Evolutionary conservation across 1,139 yeast genomes (phyloP).

Genomic region (Taiozyma sp.): DNA sequence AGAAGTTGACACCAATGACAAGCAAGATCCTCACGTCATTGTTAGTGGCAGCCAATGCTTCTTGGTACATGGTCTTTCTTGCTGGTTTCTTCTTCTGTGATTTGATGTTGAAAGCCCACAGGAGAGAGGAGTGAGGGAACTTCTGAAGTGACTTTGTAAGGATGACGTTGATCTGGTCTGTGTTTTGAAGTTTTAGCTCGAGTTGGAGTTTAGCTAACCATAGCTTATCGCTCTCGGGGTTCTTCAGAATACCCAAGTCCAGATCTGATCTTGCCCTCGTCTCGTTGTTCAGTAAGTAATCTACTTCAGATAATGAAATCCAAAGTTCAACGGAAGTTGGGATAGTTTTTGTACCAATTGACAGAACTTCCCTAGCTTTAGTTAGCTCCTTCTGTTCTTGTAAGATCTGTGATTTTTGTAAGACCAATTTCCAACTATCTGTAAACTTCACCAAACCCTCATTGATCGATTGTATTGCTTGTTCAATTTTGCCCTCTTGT

Average conservation of each 20-base stretch:
- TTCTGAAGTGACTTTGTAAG: conserved; percentile 56
- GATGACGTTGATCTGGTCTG: conserved; percentile 49
- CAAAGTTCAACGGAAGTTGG: conserved; percentile 47
- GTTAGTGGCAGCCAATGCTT: conserved; percentile 66
- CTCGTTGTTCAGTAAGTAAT: conserved; percentile 33
- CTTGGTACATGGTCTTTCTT: conserved; percentile 61
- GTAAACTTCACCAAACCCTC: conserved; percentile 47
- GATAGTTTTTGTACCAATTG: conserved; percentile 45
- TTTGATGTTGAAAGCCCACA: conserved; percentile 62
- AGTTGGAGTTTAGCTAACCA: conserved; percentile 58
- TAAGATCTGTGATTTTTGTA: conserved; percentile 57
- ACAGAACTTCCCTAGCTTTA: conserved; percentile 45
- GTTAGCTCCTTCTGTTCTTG: conserved; percentile 27
- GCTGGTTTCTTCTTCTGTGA: conserved; percentile 45
- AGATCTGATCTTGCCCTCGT: conserved; percentile 69
- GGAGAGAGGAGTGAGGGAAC: conserved; percentile 51
- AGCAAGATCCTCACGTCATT: conserved; percentile 57
- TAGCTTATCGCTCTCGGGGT: conserved; percentile 44
- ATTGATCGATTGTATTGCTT: conserved; percentile 38
- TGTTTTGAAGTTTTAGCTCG: conserved; percentile 49
- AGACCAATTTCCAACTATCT: conserved; percentile 42
- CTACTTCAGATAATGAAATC: conserved; percentile 49
- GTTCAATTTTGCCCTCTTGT: conserved; percentile 27
- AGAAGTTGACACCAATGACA: conserved; percentile 65
- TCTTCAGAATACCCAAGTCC: conserved; percentile 59